phyloP scores from a whole-genome alignment of 257 asterid genomes.

The Lycium barbarum region DNA sequence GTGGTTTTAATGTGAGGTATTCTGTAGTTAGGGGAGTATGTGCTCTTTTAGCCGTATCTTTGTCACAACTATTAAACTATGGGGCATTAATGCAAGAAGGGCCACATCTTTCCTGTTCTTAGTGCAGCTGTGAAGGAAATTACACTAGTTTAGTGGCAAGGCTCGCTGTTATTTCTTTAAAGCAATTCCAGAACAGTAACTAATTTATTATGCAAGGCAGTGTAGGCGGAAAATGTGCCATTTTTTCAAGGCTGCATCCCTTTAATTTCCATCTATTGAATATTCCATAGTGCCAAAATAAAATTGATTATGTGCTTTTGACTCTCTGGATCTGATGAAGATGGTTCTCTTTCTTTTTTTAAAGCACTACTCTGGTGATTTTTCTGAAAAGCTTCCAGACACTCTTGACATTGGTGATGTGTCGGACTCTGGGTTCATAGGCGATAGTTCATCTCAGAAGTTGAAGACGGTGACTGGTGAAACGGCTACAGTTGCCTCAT shows the following conservation, averaged over 20 bases:
- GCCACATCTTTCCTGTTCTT: background rate
- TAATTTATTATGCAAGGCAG: slow-evolving; percentile 1
- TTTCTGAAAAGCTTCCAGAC: slow-evolving; percentile 75
- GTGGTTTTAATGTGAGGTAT: background rate
- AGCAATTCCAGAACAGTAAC: background rate
- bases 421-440: slow-evolving; percentile 50
- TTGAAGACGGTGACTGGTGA: slow-evolving; percentile 44
- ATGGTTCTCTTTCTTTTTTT: slow-evolving; percentile 1
- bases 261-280: background rate
- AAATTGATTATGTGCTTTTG: slow-evolving; percentile 5
- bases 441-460: slow-evolving; percentile 38
- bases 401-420: slow-evolving; percentile 86
- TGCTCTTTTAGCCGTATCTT: background rate
- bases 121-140: background rate
- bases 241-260: background rate
- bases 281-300: background rate
- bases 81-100: slow-evolving; percentile 6
- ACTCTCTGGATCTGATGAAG: slow-evolving; percentile 25
- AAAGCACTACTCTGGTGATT: slow-evolving; percentile 53
- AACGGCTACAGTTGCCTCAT: slow-evolving; percentile 50
- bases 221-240: background rate
- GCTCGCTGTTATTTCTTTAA: background rate
- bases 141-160: background rate
- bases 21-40: background rate
- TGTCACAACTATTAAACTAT: background rate